phyloP scores from a whole-genome alignment of 768 basidiomycete genomes.

The Mycena floridula region DNA sequence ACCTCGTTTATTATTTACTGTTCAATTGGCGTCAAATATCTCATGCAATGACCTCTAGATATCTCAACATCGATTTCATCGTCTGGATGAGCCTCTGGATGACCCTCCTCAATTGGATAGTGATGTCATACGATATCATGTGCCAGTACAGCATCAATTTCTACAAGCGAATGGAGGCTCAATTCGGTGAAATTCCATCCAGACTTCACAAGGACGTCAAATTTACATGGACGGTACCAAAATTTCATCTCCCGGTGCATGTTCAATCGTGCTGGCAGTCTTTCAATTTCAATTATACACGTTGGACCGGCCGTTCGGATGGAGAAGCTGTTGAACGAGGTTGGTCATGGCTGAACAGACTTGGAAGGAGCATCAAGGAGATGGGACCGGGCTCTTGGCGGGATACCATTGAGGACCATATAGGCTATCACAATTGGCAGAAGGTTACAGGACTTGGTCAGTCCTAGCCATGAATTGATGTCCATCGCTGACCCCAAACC shows the following conservation, averaged over 20 bases:
- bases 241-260: conserved; percentile 23
- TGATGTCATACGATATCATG: neutral
- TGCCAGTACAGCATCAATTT: neutral
- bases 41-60: neutral
- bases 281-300: conserved; percentile 18
- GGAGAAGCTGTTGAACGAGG: conserved; percentile 28
- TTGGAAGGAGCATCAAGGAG: conserved; percentile 21
- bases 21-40: conserved; percentile 8
- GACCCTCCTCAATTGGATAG: neutral
- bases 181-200: neutral
- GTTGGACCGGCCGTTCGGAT: conserved; percentile 20
- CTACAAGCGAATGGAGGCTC: neutral
- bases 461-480: neutral
- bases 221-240: conserved; percentile 9
- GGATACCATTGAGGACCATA: conserved; percentile 22
- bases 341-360: conserved; percentile 22
- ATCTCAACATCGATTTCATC: conserved; percentile 8
- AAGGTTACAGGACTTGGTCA: conserved; percentile 1
- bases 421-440: neutral
- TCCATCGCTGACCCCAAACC: neutral
- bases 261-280: conserved; percentile 10
- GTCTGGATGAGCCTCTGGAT: conserved; percentile 4
- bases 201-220: neutral
- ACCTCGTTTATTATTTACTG: conserved; percentile 3
- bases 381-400: conserved; percentile 25